phyloP scores from a whole-genome alignment of 768 basidiomycete genomes.

The Tubosaeta sp. region DNA sequence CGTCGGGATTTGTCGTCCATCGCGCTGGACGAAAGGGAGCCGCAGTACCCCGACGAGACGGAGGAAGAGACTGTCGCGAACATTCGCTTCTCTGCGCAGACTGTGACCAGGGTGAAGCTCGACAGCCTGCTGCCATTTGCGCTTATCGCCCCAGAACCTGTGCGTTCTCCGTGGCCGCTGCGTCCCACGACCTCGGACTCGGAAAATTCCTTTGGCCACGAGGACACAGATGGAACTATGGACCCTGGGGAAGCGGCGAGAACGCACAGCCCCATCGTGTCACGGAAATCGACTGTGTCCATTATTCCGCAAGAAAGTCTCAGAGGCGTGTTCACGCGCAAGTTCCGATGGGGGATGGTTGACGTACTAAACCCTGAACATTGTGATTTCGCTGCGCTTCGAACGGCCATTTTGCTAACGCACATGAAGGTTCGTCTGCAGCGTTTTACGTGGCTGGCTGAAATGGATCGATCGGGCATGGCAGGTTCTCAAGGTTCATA shows the following conservation, averaged over 20 bases:
- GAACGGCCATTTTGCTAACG: slow-evolving; percentile 78
- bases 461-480: slow-evolving; percentile 3
- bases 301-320: slow-evolving; percentile 62
- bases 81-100: slow-evolving; percentile 70
- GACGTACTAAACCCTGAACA: slow-evolving; percentile 84
- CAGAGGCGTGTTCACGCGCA: slow-evolving; percentile 70
- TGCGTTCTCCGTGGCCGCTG: slow-evolving; percentile 34
- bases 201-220: slow-evolving; percentile 10
- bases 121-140: slow-evolving; percentile 68
- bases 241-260: slow-evolving; percentile 31
- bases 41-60: slow-evolving; percentile 49
- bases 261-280: slow-evolving; percentile 34
- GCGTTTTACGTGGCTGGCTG: slow-evolving; percentile 17
- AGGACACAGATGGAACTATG: slow-evolving; percentile 15
- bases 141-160: slow-evolving; percentile 67
- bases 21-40: slow-evolving; percentile 55
- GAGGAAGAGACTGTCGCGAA: slow-evolving; percentile 72
- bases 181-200: slow-evolving; percentile 20
- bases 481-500: slow-evolving; percentile 76
- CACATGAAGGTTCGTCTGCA: slow-evolving; percentile 67
- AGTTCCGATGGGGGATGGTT: slow-evolving; percentile 85
- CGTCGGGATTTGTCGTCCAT: slow-evolving; percentile 62
- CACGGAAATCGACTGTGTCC: slow-evolving; percentile 30
- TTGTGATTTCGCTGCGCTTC: slow-evolving; percentile 82
- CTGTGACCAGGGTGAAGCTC: slow-evolving; percentile 59